phyloP scores from a whole-genome alignment of 2,329 filamentous ascomycete genomes.

The Hortaea sp. region DNA sequence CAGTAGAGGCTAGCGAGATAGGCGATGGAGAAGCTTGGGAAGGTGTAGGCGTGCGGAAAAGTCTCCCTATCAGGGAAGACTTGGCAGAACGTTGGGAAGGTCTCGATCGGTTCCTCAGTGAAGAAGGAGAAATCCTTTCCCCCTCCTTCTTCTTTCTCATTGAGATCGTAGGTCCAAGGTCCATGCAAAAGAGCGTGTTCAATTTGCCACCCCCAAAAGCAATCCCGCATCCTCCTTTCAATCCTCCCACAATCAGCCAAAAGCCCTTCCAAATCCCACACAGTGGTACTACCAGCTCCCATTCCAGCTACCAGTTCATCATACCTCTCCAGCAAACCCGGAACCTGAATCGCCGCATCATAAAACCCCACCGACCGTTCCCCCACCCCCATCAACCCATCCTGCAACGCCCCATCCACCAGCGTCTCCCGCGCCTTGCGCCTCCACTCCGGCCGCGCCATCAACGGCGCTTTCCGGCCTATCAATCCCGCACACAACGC shows the following conservation, averaged over 20 bases:
- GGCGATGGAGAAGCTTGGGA: constrained; percentile 19
- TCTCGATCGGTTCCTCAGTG: constrained; percentile 11
- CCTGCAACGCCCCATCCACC: constrained; percentile 12
- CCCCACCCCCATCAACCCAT: constrained; percentile 4
- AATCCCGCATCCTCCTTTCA: constrained; percentile 14
- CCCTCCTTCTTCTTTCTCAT: background rate
- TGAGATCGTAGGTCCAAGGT: background rate
- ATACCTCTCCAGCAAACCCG: constrained; percentile 15
- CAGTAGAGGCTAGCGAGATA: constrained; percentile 23
- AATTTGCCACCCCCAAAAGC: constrained; percentile 14
- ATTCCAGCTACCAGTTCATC: background rate
- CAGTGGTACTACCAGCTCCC: background rate
- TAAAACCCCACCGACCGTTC: constrained; percentile 20
- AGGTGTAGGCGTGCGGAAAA: constrained; percentile 16
- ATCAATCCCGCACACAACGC: constrained; percentile 17
- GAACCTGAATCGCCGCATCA: constrained; percentile 20
- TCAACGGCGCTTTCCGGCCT: constrained; percentile 17
- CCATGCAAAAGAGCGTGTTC: constrained; percentile 3
- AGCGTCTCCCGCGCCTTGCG: constrained; percentile 16
- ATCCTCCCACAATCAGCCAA: constrained; percentile 12
- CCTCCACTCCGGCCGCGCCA: constrained; percentile 20
- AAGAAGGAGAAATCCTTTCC: constrained; percentile 3
- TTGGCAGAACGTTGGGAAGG: constrained; percentile 16
- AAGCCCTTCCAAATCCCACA: constrained; percentile 9
- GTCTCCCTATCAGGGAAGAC: constrained; percentile 14